phyloP scores from a whole-genome alignment of 768 basidiomycete genomes.

The Coprinopsis strossmayeri region DNA sequence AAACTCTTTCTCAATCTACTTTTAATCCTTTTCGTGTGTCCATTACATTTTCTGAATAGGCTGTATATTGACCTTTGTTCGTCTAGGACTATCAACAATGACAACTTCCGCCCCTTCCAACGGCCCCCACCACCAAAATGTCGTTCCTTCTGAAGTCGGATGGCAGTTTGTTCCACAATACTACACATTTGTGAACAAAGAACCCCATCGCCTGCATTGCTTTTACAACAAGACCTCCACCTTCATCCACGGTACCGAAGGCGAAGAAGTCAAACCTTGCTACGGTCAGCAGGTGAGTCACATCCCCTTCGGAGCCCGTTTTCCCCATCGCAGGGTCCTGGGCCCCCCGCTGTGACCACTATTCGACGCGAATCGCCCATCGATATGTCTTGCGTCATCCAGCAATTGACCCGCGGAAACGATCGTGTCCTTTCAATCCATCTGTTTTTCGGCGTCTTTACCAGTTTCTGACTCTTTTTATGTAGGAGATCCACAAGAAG shows the following conservation, averaged over 20 bases:
- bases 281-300: constrained; percentile 83
- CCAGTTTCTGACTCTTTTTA: constrained; percentile 8
- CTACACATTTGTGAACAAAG: constrained; percentile 98
- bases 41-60: constrained; percentile 9
- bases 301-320: too few relatives aligned
- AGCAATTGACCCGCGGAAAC: not conserved
- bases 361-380: not conserved
- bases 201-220: constrained; percentile 93
- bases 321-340: too few relatives aligned
- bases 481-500: constrained; percentile 93
- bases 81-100: constrained; percentile 21
- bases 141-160: constrained; percentile 91
- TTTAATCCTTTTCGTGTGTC: constrained; percentile 27
- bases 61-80: not conserved
- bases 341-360: too few relatives aligned
- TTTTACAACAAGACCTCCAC: constrained; percentile 99
- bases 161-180: constrained; percentile 99
- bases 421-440: not conserved
- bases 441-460: constrained; percentile 5
- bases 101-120: constrained; percentile 33
- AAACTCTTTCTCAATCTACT: constrained; percentile 19
- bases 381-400: constrained; percentile 3
- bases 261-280: constrained; percentile 86
- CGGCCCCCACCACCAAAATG: constrained; percentile 46
- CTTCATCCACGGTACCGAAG: constrained; percentile 95